Percentiles rank a stretch among this genome's conserved stretches.
Conservation (phyloP, 768 basidiomycete species). For the Megacollybia marginata region DNA sequence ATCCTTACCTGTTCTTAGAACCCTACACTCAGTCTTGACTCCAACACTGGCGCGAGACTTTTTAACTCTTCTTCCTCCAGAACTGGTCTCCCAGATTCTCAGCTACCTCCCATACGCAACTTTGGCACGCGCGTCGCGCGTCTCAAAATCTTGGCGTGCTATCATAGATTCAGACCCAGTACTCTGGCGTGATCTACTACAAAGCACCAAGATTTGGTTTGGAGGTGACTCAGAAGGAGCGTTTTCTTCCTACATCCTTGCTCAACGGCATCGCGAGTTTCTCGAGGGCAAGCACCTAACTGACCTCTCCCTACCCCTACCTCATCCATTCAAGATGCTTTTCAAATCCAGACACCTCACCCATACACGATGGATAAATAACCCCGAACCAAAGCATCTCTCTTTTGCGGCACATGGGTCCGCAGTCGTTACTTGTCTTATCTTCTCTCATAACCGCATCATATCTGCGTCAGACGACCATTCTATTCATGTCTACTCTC, state of each 20-base stretch:
- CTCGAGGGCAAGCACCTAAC: constrained; percentile 7
- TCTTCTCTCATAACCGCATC: constrained; percentile 91
- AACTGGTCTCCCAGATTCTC: constrained; percentile 85
- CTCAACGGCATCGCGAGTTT: constrained; percentile 43
- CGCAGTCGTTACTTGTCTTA: constrained; percentile 90
- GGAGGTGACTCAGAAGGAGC: constrained; percentile 79
- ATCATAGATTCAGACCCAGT: constrained; percentile 88
- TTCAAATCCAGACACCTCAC: constrained; percentile 88
- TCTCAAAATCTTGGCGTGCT: constrained; percentile 84
- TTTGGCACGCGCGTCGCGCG: constrained; percentile 81
- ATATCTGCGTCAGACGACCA: constrained; percentile 98
- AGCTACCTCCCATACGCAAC: constrained; percentile 77
- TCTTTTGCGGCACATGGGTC: constrained; percentile 85
- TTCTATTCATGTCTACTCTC: constrained; percentile 91
- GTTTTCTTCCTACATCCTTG: constrained; percentile 66
- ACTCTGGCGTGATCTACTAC: constrained; percentile 83
- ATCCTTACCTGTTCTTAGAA: constrained; percentile 84
- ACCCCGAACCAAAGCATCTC: constrained; percentile 63
- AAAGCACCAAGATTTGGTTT: constrained; percentile 82
- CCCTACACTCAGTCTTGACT: constrained; percentile 80
- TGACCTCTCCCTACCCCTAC: constrained; percentile 42
- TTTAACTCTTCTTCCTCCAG: constrained; percentile 83
- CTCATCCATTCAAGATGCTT: constrained; percentile 86
- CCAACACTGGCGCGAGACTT: constrained; percentile 94
- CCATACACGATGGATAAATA: constrained; percentile 72